Percentiles rank a stretch among this genome's conserved stretches.
These are phyloP conservation scores for Pichia deserticola DNA, from an alignment of 805 yeast species.

Conservation along the genomic window DNA sequence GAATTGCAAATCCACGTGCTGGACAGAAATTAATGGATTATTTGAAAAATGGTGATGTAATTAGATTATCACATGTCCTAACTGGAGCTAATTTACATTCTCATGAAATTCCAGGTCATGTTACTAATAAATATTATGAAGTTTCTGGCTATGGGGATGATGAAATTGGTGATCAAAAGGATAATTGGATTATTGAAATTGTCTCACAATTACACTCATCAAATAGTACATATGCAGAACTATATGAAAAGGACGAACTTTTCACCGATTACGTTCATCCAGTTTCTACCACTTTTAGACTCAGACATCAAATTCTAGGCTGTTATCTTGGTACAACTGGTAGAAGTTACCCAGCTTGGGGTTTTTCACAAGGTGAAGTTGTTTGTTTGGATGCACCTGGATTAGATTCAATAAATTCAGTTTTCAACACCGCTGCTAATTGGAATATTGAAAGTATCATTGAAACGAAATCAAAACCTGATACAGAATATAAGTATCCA, in stretches of 20 bases:
- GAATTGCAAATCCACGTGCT: slow-evolving; percentile 33
- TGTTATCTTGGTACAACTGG: slow-evolving; percentile 89
- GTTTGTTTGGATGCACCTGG: slow-evolving; percentile 52
- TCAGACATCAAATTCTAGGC: slow-evolving; percentile 57
- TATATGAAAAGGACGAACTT: slow-evolving; percentile 29
- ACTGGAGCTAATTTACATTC: slow-evolving; percentile 68
- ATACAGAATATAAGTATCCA: slow-evolving; percentile 33
- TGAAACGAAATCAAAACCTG: slow-evolving; percentile 38
- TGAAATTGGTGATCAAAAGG: slow-evolving; percentile 60
- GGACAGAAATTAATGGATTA: slow-evolving; percentile 11
- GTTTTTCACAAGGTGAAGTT: slow-evolving; percentile 92
- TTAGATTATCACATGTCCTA: slow-evolving; percentile 54
- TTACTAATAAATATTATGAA: slow-evolving; percentile 42
- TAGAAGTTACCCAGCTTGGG: slow-evolving; percentile 84
- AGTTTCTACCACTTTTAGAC: slow-evolving; percentile 73
- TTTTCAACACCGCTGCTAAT: slow-evolving; percentile 56
- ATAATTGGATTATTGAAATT: slow-evolving; percentile 71
- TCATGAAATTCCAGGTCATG: slow-evolving; percentile 59
- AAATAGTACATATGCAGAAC: slow-evolving; percentile 18
- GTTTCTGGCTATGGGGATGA: slow-evolving; percentile 69
- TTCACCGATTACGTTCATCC: slow-evolving; percentile 60
- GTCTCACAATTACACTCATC: slow-evolving; percentile 42
- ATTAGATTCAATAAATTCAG: slow-evolving; percentile 19
- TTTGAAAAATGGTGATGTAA: slow-evolving; percentile 51
- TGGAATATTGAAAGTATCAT: slow-evolving; percentile 75